Conservation (phyloP, 2,329 filamentous ascomycete species). For the Zarea fungicola region DNA sequence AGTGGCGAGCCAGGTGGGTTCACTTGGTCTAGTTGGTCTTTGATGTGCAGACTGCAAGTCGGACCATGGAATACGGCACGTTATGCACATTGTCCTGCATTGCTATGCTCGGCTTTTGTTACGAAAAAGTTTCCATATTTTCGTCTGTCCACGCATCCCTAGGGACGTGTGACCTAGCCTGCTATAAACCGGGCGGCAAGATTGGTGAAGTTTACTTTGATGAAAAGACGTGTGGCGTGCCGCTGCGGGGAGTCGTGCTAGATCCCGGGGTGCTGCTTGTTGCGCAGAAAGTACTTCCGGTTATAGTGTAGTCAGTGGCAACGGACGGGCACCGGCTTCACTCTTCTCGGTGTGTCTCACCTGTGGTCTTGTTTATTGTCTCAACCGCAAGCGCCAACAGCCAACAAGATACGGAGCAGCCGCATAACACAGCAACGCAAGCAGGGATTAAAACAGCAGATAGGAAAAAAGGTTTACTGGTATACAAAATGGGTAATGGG, state of each 20-base stretch:
- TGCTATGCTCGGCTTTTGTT: background rate
- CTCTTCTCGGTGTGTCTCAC: background rate
- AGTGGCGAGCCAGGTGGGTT: background rate
- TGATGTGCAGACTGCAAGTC: no score
- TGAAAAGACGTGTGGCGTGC: no score
- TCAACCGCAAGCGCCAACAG: conserved; percentile 3
- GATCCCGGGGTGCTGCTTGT: background rate
- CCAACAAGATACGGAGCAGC: background rate
- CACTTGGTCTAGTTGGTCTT: background rate
- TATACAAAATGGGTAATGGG: background rate
- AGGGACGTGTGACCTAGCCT: background rate
- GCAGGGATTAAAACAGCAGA: conserved; percentile 1
- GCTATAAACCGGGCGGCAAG: background rate
- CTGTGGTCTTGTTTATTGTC: background rate
- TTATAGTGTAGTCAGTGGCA: background rate
- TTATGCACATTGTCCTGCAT: no score
- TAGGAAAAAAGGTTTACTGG: background rate
- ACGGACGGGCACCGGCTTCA: background rate
- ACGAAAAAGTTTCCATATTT: conserved; percentile 11
- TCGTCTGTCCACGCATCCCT: background rate
- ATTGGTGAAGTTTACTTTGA: background rate
- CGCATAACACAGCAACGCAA: background rate
- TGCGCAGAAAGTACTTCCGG: background rate
- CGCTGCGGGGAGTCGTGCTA: no score
- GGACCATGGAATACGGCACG: no score